Percentiles rank a stretch among this genome's conserved stretches.
These are phyloP conservation scores for Piper longum DNA, from an alignment of 164 flowering plant species.

Conservation along the genomic window DNA sequence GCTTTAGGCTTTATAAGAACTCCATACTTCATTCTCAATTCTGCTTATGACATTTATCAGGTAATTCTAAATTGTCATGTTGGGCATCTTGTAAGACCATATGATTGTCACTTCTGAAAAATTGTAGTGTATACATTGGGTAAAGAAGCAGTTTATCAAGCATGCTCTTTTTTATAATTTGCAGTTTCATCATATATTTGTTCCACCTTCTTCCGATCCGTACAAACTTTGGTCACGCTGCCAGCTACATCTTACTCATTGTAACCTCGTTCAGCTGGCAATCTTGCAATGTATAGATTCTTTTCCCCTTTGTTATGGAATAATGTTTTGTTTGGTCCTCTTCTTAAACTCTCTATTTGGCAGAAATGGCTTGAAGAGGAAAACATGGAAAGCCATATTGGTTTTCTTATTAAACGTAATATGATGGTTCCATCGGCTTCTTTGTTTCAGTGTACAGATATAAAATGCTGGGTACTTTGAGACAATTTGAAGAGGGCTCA, in stretches of 20 bases:
- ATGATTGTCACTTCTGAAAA: neutral
- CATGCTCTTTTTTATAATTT: neutral
- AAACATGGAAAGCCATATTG: neutral
- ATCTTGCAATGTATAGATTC: slow-evolving; percentile 54
- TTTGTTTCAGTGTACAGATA: slow-evolving; percentile 42
- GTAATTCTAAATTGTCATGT: neutral
- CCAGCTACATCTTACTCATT: slow-evolving; percentile 40
- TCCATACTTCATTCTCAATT: slow-evolving; percentile 71
- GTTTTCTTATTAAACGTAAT: neutral
- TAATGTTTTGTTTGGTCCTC: neutral
- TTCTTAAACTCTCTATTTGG: neutral
- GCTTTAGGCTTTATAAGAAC: slow-evolving; percentile 42
- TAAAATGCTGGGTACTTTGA: slow-evolving; percentile 55
- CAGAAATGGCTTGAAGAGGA: neutral
- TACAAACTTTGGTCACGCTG: slow-evolving; percentile 60
- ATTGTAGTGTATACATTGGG: neutral
- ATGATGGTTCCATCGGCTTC: neutral
- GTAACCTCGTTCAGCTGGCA: slow-evolving; percentile 31
- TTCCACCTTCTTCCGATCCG: slow-evolving; percentile 72
- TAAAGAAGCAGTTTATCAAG: neutral
- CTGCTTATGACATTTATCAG: slow-evolving; percentile 56
- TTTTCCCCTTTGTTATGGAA: neutral
- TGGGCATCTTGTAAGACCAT: neutral
- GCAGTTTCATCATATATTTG: slow-evolving; percentile 70
- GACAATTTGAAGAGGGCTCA: slow-evolving; percentile 22